Conservation (phyloP, 257 asterid species). For the Hygrophila difformis region DNA sequence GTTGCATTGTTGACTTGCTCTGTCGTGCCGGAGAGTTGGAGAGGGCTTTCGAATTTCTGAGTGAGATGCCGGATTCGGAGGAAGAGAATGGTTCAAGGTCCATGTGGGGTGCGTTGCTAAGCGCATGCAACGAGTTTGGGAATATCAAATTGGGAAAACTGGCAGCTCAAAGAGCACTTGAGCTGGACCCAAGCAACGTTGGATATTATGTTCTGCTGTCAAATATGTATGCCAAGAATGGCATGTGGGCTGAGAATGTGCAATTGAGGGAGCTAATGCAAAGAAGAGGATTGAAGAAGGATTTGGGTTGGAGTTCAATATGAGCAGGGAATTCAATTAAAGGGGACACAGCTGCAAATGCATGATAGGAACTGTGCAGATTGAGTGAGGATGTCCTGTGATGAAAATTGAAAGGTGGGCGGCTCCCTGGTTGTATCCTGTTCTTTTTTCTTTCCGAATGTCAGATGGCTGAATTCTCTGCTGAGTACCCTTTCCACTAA, state of each 20-base stretch:
- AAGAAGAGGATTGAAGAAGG: constrained; percentile 61
- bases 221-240: constrained; percentile 67
- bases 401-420: neutral
- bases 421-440: neutral
- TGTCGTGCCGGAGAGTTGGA: constrained; percentile 77
- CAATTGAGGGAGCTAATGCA: constrained; percentile 51
- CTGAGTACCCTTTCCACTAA: neutral
- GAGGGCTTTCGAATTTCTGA: constrained; percentile 48
- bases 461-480: neutral
- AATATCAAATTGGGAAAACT: constrained; percentile 55
- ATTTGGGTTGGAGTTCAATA: constrained; percentile 57
- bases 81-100: constrained; percentile 26
- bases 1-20: constrained; percentile 74
- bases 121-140: constrained; percentile 68
- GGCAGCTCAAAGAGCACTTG: constrained; percentile 71
- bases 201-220: constrained; percentile 67
- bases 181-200: constrained; percentile 54
- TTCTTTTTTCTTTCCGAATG: no score
- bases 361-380: no score
- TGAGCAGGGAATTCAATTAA: constrained; percentile 2
- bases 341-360: no score
- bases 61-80: constrained; percentile 29
- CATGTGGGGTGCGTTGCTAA: constrained; percentile 82
- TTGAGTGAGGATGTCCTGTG: no score
- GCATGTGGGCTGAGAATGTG: constrained; percentile 74